Evolutionary conservation across 2,329 filamentous ascomycete genomes (phyloP).

Genomic region (Pyricularia sp.): DNA sequence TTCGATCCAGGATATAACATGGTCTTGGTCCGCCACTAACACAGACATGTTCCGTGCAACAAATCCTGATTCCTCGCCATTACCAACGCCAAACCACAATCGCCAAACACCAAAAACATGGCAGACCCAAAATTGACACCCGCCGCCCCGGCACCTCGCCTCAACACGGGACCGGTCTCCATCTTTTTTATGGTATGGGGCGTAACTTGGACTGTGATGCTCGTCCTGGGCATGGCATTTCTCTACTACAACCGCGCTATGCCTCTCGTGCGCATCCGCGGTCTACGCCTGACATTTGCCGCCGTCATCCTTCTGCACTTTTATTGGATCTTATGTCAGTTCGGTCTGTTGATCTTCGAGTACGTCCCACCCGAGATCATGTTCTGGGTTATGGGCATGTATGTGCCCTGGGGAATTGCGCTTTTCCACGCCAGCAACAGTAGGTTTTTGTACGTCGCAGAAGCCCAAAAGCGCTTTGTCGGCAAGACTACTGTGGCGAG

Average conservation of each 20-base stretch:
- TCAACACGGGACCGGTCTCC: background rate
- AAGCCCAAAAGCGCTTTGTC: slow-evolving; percentile 31
- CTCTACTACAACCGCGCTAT: background rate
- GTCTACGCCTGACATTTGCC: slow-evolving; percentile 28
- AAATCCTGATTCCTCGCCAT: too few relatives aligned
- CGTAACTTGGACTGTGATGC: background rate
- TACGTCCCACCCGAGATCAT: slow-evolving; percentile 34
- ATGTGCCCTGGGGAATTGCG: slow-evolving; percentile 47
- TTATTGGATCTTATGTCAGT: slow-evolving; percentile 30
- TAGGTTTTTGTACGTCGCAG: slow-evolving; percentile 40
- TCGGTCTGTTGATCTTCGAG: slow-evolving; percentile 24
- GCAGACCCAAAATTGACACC: background rate
- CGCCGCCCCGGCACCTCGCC: background rate
- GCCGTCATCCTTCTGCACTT: slow-evolving; percentile 27
- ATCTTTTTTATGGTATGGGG: background rate
- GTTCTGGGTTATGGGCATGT: slow-evolving; percentile 51
- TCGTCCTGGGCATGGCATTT: background rate
- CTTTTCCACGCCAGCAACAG: slow-evolving; percentile 48
- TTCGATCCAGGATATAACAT: too few relatives aligned
- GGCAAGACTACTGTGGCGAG: background rate
- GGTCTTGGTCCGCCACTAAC: too few relatives aligned
- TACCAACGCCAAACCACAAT: too few relatives aligned
- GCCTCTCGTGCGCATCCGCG: slow-evolving; percentile 27
- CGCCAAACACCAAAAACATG: background rate
- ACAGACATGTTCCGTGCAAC: too few relatives aligned